Evolutionary conservation across 78 protist genomes (phyloP).

Genomic region (Chrysochromulina tobinii): DNA sequence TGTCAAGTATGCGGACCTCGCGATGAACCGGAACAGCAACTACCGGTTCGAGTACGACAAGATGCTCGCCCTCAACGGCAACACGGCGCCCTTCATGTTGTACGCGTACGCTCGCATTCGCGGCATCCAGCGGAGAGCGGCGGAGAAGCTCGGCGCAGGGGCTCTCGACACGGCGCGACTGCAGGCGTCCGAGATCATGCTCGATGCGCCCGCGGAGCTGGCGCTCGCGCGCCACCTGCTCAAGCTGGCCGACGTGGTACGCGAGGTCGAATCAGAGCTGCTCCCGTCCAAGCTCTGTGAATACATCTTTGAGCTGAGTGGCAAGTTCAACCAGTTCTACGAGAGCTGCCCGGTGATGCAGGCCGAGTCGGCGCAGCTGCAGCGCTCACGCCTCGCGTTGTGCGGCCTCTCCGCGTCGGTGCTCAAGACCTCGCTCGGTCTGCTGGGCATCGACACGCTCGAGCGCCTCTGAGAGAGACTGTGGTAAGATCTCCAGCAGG

Average conservation of each 20-base stretch:
- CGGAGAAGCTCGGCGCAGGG: background rate
- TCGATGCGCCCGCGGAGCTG: background rate
- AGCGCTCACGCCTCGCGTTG: background rate
- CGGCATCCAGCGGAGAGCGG: conserved; percentile 40
- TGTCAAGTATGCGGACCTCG: conserved; percentile 74
- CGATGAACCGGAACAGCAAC: conserved; percentile 59
- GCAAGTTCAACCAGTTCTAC: conserved; percentile 76
- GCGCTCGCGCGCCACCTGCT: conserved; percentile 27
- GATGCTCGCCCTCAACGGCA: conserved; percentile 83
- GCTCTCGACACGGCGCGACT: background rate
- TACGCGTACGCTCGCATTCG: conserved; percentile 84
- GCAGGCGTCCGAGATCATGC: background rate
- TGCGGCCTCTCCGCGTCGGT: conserved; percentile 12
- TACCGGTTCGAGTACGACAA: conserved; percentile 81
- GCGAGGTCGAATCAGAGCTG: conserved; percentile 43
- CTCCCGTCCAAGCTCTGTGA: conserved; percentile 78
- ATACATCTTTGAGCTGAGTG: conserved; percentile 72
- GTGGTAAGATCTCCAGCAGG: too few relatives aligned
- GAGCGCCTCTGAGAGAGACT: conserved; percentile 3
- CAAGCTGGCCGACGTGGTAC: conserved; percentile 26
- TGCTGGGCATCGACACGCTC: conserved; percentile 31
- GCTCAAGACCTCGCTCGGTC: background rate
- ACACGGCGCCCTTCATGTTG: conserved; percentile 83
- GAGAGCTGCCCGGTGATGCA: conserved; percentile 43
- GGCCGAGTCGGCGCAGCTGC: background rate